Evolutionary conservation across 2,329 filamentous ascomycete species (phyloP).

Genomic region (Fusarium palustre): DNA sequence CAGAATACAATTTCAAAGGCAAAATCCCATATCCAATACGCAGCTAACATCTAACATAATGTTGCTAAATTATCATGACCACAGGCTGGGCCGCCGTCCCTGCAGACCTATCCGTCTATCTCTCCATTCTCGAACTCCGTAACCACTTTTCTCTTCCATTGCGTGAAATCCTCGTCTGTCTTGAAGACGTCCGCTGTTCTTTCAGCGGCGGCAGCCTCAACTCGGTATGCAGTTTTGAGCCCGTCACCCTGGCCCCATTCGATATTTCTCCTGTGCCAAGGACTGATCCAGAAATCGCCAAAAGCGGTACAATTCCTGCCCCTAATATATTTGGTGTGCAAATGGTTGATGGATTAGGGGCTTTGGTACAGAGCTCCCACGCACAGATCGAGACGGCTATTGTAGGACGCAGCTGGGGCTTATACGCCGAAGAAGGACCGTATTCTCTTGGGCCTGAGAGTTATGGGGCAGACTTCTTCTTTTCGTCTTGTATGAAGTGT

Average conservation of each 20-base stretch:
- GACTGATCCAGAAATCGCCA: neutral
- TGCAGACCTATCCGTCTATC: conserved; percentile 34
- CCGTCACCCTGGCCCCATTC: conserved; percentile 1
- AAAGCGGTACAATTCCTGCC: neutral
- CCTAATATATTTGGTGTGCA: conserved; percentile 7
- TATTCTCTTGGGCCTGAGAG: neutral
- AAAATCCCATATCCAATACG: neutral
- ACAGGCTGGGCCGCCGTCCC: conserved; percentile 37
- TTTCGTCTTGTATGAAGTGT: conserved; percentile 17
- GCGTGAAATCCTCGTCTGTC: conserved; percentile 28
- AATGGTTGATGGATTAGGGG: neutral
- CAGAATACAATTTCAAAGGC: conserved; percentile 25
- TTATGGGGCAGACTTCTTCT: conserved; percentile 15
- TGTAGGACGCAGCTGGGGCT: conserved; percentile 36
- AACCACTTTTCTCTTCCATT: conserved; percentile 14
- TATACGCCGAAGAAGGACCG: conserved; percentile 7
- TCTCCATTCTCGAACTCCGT: conserved; percentile 24
- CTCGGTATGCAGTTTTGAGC: conserved; percentile 28
- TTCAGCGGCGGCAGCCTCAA: conserved; percentile 39
- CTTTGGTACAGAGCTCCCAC: conserved; percentile 22
- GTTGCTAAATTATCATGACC: conserved; percentile 31
- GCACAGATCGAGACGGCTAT: conserved; percentile 30
- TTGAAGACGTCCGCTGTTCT: conserved; percentile 20
- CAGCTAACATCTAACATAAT: neutral
- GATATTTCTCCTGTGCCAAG: conserved; percentile 4